Base-by-base conservation (phyloP, 768 basidiomycete genomes). In the Pleurotus citrinopileatus region DNA sequence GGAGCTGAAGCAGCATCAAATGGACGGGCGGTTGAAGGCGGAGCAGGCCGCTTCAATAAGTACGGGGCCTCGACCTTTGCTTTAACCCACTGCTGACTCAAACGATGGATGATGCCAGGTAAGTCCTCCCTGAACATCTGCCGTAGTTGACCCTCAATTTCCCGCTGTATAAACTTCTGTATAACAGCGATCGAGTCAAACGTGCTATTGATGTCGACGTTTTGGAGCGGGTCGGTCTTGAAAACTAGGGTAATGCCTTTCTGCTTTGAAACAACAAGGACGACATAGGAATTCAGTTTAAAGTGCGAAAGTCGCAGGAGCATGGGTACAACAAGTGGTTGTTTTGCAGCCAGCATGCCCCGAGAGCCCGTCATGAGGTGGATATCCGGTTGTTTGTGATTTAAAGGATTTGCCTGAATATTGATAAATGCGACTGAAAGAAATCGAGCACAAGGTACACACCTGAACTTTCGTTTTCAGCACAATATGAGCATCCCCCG, bases 211-310 rank as follows among this genome's bases (percentile, higher is more conserved):
- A 99, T 98, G 65, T 98, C 92, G 51, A 99, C 94, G 60, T 93
- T 91, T 71, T 99, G 94, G 34, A 99, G 80, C 1, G 97, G 97
- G 70, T 99, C 97, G 29, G 97, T 98, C 74, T 98, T 98, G 84
- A 99, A 99, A 22, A 98, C 97, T 51, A 99, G 84, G 0, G 97
- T 98, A 66, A 98, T 98, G 38, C 97, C 97, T 65, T 98, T 98
- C 67, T 94, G 92, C 60, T 92, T 91, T 22, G 95, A 98, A 54
- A 99, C 92, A 62, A 98, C 95, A 55, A 99, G 85, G 59, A 98
- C 95, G 62, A 99, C 91, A 64, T 98, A 98, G 27, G 96, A 97
- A 61, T 84, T 87, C 29, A 99, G 87, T 57, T 86, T 86, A 72
- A 99, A 92, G 65, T 92, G 84, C n/a, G 94, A 97, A 3, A 99